These are phyloP conservation scores for Pelargonium fulgidum DNA, from an alignment of 441 rosid genomes.

Conservation along the genomic window DNA sequence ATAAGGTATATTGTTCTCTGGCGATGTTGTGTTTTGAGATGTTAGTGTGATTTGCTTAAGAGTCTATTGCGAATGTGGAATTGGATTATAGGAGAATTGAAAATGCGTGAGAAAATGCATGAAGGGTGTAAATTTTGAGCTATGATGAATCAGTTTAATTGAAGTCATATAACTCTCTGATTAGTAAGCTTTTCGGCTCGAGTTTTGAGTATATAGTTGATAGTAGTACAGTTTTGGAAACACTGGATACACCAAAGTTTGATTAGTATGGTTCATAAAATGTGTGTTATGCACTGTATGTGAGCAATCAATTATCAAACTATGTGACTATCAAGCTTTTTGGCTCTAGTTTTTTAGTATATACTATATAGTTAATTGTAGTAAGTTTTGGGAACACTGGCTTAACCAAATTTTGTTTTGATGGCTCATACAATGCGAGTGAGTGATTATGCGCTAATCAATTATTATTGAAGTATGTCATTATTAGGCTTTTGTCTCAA, in stretches of 20 bases:
- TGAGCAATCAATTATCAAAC: background rate
- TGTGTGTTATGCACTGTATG: background rate
- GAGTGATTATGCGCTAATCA: background rate
- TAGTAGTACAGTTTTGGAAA: background rate
- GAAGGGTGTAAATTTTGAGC: background rate
- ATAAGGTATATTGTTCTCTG: background rate
- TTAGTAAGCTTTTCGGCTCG: background rate
- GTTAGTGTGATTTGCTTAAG: too few species aligned
- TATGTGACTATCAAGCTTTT: background rate
- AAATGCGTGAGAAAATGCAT: background rate
- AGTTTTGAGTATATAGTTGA: conserved; percentile 1
- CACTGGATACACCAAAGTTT: background rate
- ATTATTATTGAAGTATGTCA: background rate
- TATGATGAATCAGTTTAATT: background rate
- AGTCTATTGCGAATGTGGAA: background rate
- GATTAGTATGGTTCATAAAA: background rate
- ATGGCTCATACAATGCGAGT: background rate
- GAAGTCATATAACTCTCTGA: background rate
- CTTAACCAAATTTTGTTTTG: background rate
- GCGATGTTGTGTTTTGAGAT: background rate
- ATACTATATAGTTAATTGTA: background rate
- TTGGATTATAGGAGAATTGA: too few species aligned
- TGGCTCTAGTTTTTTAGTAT: background rate
- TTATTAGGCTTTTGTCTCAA: background rate
- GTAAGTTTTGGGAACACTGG: background rate